Evolutionary conservation across 805 yeast species (phyloP), one percentile per base, ranked within the genome.

Genomic region (Candida suzukii): DNA sequence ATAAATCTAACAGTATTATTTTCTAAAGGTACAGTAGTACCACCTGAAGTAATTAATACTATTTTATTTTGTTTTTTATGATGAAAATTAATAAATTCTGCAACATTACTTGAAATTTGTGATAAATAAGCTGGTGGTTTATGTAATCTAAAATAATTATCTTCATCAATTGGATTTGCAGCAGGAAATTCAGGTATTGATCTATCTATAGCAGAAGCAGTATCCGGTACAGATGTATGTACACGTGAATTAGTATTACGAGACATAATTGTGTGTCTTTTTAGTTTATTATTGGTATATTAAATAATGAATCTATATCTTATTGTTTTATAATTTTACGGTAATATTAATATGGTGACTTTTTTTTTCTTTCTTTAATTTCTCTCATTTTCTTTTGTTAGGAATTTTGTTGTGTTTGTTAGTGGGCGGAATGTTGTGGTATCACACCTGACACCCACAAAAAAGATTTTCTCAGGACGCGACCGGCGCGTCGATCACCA

Each of bases 11-110:
- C 99, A 0, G 99, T 93, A 57, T 93, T 93, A 62, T 88, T 90
- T 56, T 93, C 99, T 49, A 93, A 67, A 0, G 99, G 99, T 0
- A 93, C 99, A 0, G 97, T 91, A 1, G 99, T 93, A 19, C 99
- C 99, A 20, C 99, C 99, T 9, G 91, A 80, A 0, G 99, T 93
- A 3, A 91, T 95, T 35, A 91, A 65, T 0, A 79, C 98, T 13
- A 91, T 74, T 37, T 71, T 76, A 40, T 71, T 67, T 29, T 57
- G 50, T 2, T 49, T 43, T 13, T 58, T 48, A 39, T 62, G 55
- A 53, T 88, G 95, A 43, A 52, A 63, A 19, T 71, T 60, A 35
- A 90, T 73, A 58, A 91, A 91, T 2, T 71, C 71, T 10, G 64
- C 57, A 9, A 85, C 78, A 45, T 80, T 78, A 7, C 53, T 47